Evolutionary conservation across 768 basidiomycete species (phyloP), one percentile per base, ranked within the genome.

Genomic region (Xerocomellus chrysenteron): DNA sequence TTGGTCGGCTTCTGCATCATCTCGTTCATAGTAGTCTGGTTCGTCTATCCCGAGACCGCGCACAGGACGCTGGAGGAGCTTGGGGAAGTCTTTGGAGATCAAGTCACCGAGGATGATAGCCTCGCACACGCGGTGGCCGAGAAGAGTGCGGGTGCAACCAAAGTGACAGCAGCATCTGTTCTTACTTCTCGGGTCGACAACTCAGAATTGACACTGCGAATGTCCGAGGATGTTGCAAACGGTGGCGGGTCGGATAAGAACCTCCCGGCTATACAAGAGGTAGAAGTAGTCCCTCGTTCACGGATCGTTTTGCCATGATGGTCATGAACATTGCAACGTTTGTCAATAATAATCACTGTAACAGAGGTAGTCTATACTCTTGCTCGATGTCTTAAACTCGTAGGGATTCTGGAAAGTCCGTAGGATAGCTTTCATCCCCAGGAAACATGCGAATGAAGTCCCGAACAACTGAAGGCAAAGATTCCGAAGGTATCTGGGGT

Each of bases 41-140:
- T 80, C 50, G 45, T 80, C 19, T 82, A 80, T 60, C 80, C 78
- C 24, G 82, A 83, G 65, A 83, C 82, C 5, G 75, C 73, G 1
- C 68, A 74, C 21, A 60, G 42, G 50, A 80, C 80, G 16, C 73
- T 82, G 33, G 81, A 82, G 56, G 76, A 82, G 53, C 76, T 82
- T 24, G 76, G 78, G 1, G 70, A 75, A 48, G 79, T 79, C 17
- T 82, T 81, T 62, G 79, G 78, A 8, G 81, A 81, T 52, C 62
- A 52, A 30, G 57, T 63, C 19, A 47, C 46, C 33, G 69, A 69
- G 10, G 63, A 65, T 4, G 71, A 73, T 11, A 62, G 24, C 33
- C 45, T 60, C 40, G 55, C 55, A 32, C 68, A 58, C 19, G 52
- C 48, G 19, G 54, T 26, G 30, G 62, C 57, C 11, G 62, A 65